Evolutionary conservation across 148 eudicot genomes (phyloP), one percentile per base, ranked within the genome.

Genomic region (Silene latifolia): DNA sequence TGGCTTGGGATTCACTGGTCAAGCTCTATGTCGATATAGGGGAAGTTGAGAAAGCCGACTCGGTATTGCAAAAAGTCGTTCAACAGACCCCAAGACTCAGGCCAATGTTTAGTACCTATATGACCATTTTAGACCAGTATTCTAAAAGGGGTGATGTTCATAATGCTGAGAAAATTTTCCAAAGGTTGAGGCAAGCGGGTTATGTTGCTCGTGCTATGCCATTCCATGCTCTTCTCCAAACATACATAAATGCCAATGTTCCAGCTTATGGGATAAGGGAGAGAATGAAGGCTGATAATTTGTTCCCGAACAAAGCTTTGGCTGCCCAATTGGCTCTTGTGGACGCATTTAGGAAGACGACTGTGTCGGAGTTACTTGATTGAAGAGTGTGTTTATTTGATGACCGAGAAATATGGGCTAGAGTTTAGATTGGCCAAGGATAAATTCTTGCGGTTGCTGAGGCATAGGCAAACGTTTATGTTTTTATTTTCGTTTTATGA

Each of bases 1-100:
- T 67, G 77, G 81, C 91, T 14, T 95, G 96, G 97, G 96, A 95
- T 42, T 86, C 90, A 1, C 75, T 95, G 17, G 90, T 95, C 69
- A 92, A 75, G 87, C 93, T 95, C 21, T 90, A 95, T 29, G 79
- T 82, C 14, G 89, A 83, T 39, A 92, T 88, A 8, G 98, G 97
- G 9, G 96, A 95, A 74, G 87, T 95, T 42, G 96, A 92, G 83
- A 95, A 95, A 81, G 98, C 98, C 0, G 96, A 87, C 32, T 74
- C 90, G 1, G 21, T 90, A 3, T 75, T 95, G 61, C 87, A 84
- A 9, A 92, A 90, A 79, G 97, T 89, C 6, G 46, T 21, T 2
- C 76, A 78, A 62, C 78, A 80, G 77, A 86, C 72, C 39, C 79
- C 57, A 62, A 73, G 44, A 53, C 71, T 51, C 61, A 80, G 32